Conservation (phyloP, 1,139 yeast species). For the Arxiozyma slooffiae region DNA sequence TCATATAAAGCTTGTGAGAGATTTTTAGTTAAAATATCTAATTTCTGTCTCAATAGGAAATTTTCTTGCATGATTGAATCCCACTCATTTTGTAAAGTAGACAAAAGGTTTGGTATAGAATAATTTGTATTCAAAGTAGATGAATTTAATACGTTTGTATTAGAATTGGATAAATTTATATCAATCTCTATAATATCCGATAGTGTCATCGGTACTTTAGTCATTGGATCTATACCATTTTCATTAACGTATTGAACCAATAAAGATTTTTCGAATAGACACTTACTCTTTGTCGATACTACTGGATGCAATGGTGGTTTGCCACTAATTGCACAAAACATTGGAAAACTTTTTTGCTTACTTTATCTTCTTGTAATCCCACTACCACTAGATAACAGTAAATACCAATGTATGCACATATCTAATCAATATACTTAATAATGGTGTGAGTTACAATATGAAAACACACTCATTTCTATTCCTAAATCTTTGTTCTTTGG, state of each 20-base stretch:
- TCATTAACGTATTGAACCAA: conserved; percentile 55
- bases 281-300: conserved; percentile 62
- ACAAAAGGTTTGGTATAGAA: conserved; percentile 69
- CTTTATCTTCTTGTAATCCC: background rate
- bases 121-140: conserved; percentile 34
- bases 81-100: conserved; percentile 81
- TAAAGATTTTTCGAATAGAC: conserved; percentile 57
- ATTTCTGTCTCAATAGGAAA: conserved; percentile 64
- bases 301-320: conserved; percentile 61
- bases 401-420: background rate
- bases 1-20: conserved; percentile 69
- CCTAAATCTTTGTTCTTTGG: too few species aligned
- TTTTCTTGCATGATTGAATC: conserved; percentile 78
- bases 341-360: background rate
- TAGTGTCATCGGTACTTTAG: conserved; percentile 46
- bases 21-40: conserved; percentile 58
- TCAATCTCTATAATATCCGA: conserved; percentile 52
- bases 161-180: conserved; percentile 7
- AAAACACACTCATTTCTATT: too few species aligned
- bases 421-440: too few species aligned
- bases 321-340: conserved; percentile 41
- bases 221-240: conserved; percentile 68
- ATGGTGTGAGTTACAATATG: too few species aligned
- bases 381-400: background rate
- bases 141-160: conserved; percentile 28